Evolutionary conservation across 179 eudicot genomes (phyloP), one percentile per base, ranked within the genome.

Genomic region (Silene vulgaris): DNA sequence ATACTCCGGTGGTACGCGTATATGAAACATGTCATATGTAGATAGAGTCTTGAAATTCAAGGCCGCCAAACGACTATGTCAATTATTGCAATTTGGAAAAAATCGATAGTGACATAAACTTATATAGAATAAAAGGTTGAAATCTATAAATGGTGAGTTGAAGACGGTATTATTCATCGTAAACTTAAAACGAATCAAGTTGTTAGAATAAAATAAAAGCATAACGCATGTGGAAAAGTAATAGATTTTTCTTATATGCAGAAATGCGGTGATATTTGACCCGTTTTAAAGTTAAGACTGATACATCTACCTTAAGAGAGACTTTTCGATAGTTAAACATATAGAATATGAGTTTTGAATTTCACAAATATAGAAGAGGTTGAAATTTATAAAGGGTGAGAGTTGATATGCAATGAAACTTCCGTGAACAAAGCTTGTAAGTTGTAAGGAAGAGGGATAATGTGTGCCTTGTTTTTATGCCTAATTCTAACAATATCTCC

Each of bases 61-160:
- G 61, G 80, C 80, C 76, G 80, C 80, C 77, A 73, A 78, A 77
- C 17, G 76, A 78, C 67, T 29, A 73, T 78, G 73, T 78, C 80
- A 78, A 78, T 29, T 78, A 65, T 37, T 65, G 76, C 45, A 52
- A 50, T 63, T 30, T 72, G 28, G 37, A 72, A 35, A 50, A 16
- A 57, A 5, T 17, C 21, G 48, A 32, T 17, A 54, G 26, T 23
- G 16, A 59, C 50, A 45, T 71, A 17, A 21, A 40, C 16, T 13
- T n/a, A 64, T 45, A 23, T 23, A 23, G 26, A 23, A 23, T 23
- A 23, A 23, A 23, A 23, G 26, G 26, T 23, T 23, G 26, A 23
- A 23, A 23, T 23, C 26, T 23, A 23, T 23, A 23, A 23, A 23
- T 23, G 26, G 26, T 23, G 26, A 23, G 26, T 23, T 23, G 26